Percentiles rank a stretch among this genome's conserved stretches.
Evolutionary conservation across 345 rosid genomes (phyloP).

Genomic region (Populus nigra): DNA sequence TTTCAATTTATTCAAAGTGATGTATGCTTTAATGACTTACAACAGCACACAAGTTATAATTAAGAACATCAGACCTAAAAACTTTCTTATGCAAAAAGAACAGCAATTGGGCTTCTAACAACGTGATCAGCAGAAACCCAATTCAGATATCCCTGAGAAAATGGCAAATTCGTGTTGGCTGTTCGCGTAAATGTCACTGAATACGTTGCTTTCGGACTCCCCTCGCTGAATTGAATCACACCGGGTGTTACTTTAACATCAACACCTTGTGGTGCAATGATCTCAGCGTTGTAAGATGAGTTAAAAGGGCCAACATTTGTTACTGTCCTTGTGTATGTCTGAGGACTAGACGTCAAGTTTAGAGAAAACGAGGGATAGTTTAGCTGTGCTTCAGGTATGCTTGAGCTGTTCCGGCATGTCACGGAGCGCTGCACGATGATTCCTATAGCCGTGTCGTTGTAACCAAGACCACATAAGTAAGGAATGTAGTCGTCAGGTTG

Average conservation of each 20-base stretch:
- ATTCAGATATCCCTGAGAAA: conserved; percentile 14
- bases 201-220: conserved; percentile 12
- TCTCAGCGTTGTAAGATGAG: not conserved
- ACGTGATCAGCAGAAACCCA: conserved; percentile 2
- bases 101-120: conserved; percentile 18
- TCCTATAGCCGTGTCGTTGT: not conserved
- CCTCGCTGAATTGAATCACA: not conserved
- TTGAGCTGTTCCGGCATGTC: conserved; percentile 6
- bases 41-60: no score
- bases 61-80: not conserved
- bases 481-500: not conserved
- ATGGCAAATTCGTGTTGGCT: not conserved
- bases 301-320: conserved; percentile 13
- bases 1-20: no score
- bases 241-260: conserved; percentile 7
- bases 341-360: not conserved
- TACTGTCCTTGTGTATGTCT: conserved; percentile 16
- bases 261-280: conserved; percentile 3
- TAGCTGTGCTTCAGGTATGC: conserved; percentile 19
- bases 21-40: no score
- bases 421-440: not conserved
- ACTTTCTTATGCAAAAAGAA: not conserved
- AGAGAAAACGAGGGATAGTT: conserved; percentile 21
- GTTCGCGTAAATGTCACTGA: conserved; percentile 12
- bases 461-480: conserved; percentile 13